phyloP scores from a whole-genome alignment of 164 flowering plant genomes.

The Kalanchoe fedtschenkoi region DNA sequence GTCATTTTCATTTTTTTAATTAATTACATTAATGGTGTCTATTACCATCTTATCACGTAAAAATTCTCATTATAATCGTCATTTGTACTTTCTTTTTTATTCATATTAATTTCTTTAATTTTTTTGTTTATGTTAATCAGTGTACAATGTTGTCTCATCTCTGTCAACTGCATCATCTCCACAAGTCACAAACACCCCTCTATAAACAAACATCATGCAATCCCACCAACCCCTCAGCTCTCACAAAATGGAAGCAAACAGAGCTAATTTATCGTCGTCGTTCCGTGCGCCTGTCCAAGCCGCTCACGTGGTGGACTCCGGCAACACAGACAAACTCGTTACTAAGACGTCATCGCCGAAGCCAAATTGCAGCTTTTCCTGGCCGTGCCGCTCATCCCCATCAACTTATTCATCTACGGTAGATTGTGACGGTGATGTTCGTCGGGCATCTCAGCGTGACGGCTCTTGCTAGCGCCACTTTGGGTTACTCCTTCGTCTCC shows the following conservation, averaged over 20 bases:
- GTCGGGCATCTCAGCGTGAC: conserved; percentile 85
- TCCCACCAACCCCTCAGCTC: background rate
- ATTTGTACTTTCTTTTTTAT: too few relatives aligned
- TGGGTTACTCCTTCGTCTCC: conserved; percentile 52
- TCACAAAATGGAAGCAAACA: background rate
- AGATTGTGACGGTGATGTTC: conserved; percentile 52
- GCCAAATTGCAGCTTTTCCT: conserved; percentile 52
- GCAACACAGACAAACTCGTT: background rate
- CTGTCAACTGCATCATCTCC: too few relatives aligned
- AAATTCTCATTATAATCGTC: too few relatives aligned
- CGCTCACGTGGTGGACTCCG: background rate
- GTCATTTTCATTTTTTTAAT: too few relatives aligned
- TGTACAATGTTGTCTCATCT: too few relatives aligned
- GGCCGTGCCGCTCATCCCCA: conserved; percentile 51
- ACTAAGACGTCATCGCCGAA: conserved; percentile 27
- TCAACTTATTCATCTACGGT: conserved; percentile 26
- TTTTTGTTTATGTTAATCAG: too few relatives aligned
- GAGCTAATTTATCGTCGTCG: too few relatives aligned
- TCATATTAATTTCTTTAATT: too few relatives aligned
- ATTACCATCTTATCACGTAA: too few relatives aligned
- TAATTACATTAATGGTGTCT: too few relatives aligned
- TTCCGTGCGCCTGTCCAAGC: background rate
- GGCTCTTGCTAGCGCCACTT: too few relatives aligned
- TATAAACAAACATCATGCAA: conserved; percentile 3
- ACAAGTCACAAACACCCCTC: too few relatives aligned